Conservation (phyloP, 192 early-diverging fungal genomes). For the Umbelopsis sp. region DNA sequence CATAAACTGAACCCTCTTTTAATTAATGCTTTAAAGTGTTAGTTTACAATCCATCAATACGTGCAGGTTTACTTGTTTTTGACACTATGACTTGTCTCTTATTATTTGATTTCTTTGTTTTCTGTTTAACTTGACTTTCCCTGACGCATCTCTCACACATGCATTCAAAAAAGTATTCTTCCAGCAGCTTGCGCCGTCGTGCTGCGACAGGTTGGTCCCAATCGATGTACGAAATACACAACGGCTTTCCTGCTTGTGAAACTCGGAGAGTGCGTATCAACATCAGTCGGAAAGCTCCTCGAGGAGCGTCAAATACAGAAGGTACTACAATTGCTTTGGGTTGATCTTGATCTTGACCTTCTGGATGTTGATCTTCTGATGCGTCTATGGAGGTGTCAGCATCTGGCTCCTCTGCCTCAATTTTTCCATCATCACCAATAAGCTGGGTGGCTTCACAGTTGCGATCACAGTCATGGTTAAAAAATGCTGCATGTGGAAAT, state of each 20-base stretch:
- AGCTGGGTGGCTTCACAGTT: slow-evolving; percentile 51
- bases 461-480: slow-evolving; percentile 70
- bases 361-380: neutral
- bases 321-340: slow-evolving; percentile 13
- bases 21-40: neutral
- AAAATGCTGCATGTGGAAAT: slow-evolving; percentile 62
- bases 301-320: slow-evolving; percentile 27
- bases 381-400: slow-evolving; percentile 12
- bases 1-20: neutral
- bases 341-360: neutral
- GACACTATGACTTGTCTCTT: neutral
- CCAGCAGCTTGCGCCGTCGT: slow-evolving; percentile 49
- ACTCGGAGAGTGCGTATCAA: slow-evolving; percentile 18
- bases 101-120: neutral
- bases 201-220: slow-evolving; percentile 56
- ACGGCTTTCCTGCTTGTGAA: slow-evolving; percentile 40
- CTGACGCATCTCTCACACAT: slow-evolving; percentile 54
- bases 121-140: slow-evolving; percentile 29
- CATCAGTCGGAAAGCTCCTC: slow-evolving; percentile 33
- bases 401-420: slow-evolving; percentile 6
- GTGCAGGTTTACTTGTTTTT: neutral
- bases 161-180: slow-evolving; percentile 70
- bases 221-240: slow-evolving; percentile 74
- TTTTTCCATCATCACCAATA: neutral
- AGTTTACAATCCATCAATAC: neutral